These are phyloP conservation scores for Alternaria ethzedia DNA, from an alignment of 2,329 filamentous ascomycete genomes.

Conservation along the genomic window DNA sequence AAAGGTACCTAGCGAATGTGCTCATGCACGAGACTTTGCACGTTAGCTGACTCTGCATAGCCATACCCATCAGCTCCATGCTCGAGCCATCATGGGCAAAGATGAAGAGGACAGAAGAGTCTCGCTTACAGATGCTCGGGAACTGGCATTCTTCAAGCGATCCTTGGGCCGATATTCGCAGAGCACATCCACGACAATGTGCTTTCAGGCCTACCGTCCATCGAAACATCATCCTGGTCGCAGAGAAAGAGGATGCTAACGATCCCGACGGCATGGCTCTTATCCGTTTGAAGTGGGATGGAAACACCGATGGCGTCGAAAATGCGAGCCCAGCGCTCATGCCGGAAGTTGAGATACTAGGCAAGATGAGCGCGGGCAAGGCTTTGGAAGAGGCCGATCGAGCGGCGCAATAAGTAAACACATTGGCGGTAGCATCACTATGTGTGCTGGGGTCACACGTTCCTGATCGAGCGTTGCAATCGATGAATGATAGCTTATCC, in stretches of 20 bases:
- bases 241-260: background rate
- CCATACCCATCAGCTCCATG: slow-evolving; percentile 1
- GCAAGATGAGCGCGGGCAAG: background rate
- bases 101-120: background rate
- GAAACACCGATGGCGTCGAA: background rate
- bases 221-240: background rate
- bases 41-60: background rate
- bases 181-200: background rate
- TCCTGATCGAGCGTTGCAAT: background rate
- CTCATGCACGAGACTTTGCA: background rate
- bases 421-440: background rate
- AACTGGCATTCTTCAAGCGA: background rate
- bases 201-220: background rate
- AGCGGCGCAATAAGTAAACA: background rate
- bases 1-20: background rate
- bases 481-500: background rate
- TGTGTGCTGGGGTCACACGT: background rate
- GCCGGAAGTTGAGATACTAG: background rate
- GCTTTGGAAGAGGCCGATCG: background rate
- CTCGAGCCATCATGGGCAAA: background rate
- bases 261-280: background rate
- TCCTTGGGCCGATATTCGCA: background rate
- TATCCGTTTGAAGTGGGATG: background rate
- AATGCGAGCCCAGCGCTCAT: background rate
- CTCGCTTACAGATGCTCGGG: slow-evolving; percentile 1